Base-by-base conservation (phyloP, 2,329 filamentous ascomycete species). In the Metarhizium guizhouense region DNA sequence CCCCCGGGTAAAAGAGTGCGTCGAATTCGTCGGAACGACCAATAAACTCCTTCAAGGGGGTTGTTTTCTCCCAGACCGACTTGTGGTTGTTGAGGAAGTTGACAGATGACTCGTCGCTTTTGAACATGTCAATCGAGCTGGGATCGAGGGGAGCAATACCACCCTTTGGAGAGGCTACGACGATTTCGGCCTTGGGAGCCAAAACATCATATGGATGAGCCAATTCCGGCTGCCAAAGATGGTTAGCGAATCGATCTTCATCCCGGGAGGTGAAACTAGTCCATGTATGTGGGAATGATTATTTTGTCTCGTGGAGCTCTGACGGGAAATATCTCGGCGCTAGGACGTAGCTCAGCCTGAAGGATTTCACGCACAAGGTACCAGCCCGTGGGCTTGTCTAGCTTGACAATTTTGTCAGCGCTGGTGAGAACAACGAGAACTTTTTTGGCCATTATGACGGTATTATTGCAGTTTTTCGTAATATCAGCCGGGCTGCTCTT, bases 361-460 rank as follows among this genome's bases (percentile, higher is more conserved):
- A 14, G 10, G 47, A 14, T 29, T 8, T 8, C 6, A 59, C 73
- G 51, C 73, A 85, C 83, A 63, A 90, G 73, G 66, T 82, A 90
- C 86, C 86, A 90, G 60, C 87, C 87, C 0, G 86, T 88, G 10
- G 79, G 78, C 63, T 74, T 73, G 64, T 74, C 74, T 48, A 76
- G 74, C 62, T 72, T 66, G 55, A 58, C 59, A 62, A 82, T 75
- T 68, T 73, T 70, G 65, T 67, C 70, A 67, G 81, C 76, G 58
- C 85, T 89, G 60, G 84, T 87, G 59, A 90, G 81, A 56, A 90
- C 82, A 68, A 89, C 72, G 72, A 90, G 85, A 60, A 90, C 72
- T 68, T 86, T 87, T 62, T 74, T 76, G 40, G 75, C 72, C 76
- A 80, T 80, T 50, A 11, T 55, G 47, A 10, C 38, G 13, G 30